Base-by-base conservation (phyloP, 176 grass and related monocot genomes). In the Stipa capillata region DNA sequence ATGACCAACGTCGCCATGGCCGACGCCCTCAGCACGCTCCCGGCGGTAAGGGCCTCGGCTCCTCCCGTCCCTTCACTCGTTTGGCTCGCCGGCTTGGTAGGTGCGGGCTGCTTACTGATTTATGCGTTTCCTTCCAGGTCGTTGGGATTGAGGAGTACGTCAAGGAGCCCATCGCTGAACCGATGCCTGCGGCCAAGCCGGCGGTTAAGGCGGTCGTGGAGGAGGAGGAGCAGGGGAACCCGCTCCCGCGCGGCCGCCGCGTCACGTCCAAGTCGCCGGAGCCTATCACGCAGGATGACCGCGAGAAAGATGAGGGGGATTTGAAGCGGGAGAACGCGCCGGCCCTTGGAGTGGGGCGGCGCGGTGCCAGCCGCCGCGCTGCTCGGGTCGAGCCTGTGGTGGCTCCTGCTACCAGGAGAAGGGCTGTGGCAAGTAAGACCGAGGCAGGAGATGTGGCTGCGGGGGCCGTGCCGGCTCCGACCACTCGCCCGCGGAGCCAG, bases 1-100 rank as follows among this genome's bases (percentile, higher is more conserved):
- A 72, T 90, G 45, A 90, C 89, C 63, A 97, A 90, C 49, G 68
- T 48, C 53, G 95, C 87, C 95, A 94, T 94, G 92, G 89, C 87
- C 29, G 92, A 92, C 37, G 89, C 95, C 74, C 92, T 97, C 72
- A 17, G 69, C 31, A 77, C 80, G 57, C 95, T 97, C 54, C 37
- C 85, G 27, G 32, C 10, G 28, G 92, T 94, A 82, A 65, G n/a
- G 71, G 7, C n/a, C 43, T 65, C 17, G n/a, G 2, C 24, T 18
- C n/a, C n/a, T n/a, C n/a, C 15, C 28, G 4, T 10, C 12, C 16
- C 17, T 3, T 4, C 5, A 0, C 42, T 11, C 25, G n/a, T n/a
- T 33, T 65, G 1, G 21, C 7, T 8, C 25, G 10, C 6, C 8
- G n/a, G n/a, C n/a, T n/a, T n/a, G n/a, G n/a, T n/a, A n/a, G n/a